Base-by-base conservation (phyloP, 2,329 filamentous ascomycete species). In the Knoxdaviesia proteae region DNA sequence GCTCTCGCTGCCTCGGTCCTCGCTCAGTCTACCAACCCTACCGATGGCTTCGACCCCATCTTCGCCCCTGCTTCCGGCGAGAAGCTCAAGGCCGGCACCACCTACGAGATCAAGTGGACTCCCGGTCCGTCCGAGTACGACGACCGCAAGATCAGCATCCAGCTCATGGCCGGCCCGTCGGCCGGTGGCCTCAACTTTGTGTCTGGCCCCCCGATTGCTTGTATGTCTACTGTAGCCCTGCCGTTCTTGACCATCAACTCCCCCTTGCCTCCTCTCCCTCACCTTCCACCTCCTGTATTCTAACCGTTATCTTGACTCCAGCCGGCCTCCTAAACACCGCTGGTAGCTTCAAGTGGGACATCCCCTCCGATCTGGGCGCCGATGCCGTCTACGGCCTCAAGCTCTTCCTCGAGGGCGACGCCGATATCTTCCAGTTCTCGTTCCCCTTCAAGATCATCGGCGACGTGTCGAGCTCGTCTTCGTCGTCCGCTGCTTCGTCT, bases 381-480 rank as follows among this genome's bases (percentile, higher is more conserved):
- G 53, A 61, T 36, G 59, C 58, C 42, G 63, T 64, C 52, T 78
- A 77, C 58, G 74, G 74, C 49, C 60, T 79, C 54, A 60, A 64
- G 58, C 61, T 79, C 58, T 55, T 56, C 47, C 61, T 66, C 34
- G 64, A 69, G 49, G 58, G 56, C 48, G 53, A 73, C 58, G 43
- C 59, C 29, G 48, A 41, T 7, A 57, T 65, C 53, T 73, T 71
- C 65, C 72, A 78, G 65, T 77, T 68, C 65, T 74, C 70, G 44
- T 67, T 67, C 61, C 71, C 71, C 50, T 79, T 79, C 63, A 51
- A 61, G 52, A 72, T 74, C 52, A 52, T 54, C 44, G 59, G 53
- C 39, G 53, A 47, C 39, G 51, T 47, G 31, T 50, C 44, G 40
- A 44, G 45, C 41, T 40, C 47, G 46, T 42, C 51, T 39, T 7